Conservation (phyloP, 2,329 filamentous ascomycete species). For the Phialophora chinensis region DNA sequence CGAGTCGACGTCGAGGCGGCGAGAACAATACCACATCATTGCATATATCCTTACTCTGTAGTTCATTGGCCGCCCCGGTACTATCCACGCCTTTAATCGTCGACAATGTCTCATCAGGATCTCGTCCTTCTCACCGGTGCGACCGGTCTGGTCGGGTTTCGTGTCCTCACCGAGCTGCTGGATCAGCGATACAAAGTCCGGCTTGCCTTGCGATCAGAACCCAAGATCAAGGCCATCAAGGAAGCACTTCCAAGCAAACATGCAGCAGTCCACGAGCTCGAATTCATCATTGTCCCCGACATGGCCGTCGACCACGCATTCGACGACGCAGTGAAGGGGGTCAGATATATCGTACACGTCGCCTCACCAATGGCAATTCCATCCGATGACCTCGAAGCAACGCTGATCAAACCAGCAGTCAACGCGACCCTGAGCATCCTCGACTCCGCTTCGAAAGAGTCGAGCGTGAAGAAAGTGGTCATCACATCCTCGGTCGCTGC, state of each 20-base stretch:
- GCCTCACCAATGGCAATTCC: slow-evolving; percentile 30
- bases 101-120: not conserved
- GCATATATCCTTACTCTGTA: too few species aligned
- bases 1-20: too few species aligned
- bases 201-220: slow-evolving; percentile 37
- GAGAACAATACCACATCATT: too few species aligned
- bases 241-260: slow-evolving; percentile 25
- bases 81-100: not conserved
- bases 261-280: slow-evolving; percentile 25
- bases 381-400: slow-evolving; percentile 22
- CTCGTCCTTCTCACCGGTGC: slow-evolving; percentile 1
- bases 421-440: slow-evolving; percentile 40
- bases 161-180: slow-evolving; percentile 26
- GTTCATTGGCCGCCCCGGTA: not conserved
- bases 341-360: slow-evolving; percentile 47
- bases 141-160: slow-evolving; percentile 1
- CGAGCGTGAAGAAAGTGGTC: slow-evolving; percentile 49
- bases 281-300: slow-evolving; percentile 42
- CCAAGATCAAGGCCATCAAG: slow-evolving; percentile 29
- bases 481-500: slow-evolving; percentile 58
- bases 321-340: slow-evolving; percentile 46
- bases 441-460: slow-evolving; percentile 27
- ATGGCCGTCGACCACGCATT: slow-evolving; percentile 44
- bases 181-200: slow-evolving; percentile 37
- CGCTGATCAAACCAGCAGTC: slow-evolving; percentile 38